Conservation (phyloP, 2,329 filamentous ascomycete species). For the Calonectria honghensis region DNA sequence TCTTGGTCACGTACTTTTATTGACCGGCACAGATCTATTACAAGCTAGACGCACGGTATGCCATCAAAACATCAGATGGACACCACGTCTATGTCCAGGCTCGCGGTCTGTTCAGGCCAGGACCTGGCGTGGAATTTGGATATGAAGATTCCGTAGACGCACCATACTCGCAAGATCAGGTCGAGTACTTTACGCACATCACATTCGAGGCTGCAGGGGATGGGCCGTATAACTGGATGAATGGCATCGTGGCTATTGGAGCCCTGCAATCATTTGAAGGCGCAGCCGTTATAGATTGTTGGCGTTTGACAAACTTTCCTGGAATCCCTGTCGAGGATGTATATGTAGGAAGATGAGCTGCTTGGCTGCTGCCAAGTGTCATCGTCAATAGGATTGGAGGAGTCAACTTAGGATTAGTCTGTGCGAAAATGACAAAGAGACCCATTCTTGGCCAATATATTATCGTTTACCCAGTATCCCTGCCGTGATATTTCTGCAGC, state of each 20-base stretch:
- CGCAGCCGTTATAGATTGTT: slow-evolving; percentile 32
- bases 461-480: background rate
- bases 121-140: slow-evolving; percentile 17
- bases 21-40: slow-evolving; percentile 21
- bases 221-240: slow-evolving; percentile 39
- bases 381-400: background rate
- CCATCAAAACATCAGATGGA: slow-evolving; percentile 22
- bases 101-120: slow-evolving; percentile 23
- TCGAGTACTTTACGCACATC: slow-evolving; percentile 33
- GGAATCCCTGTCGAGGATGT: slow-evolving; percentile 17
- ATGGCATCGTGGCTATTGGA: slow-evolving; percentile 33
- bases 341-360: slow-evolving; percentile 23
- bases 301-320: slow-evolving; percentile 33
- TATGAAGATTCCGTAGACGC: slow-evolving; percentile 7
- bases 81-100: slow-evolving; percentile 30
- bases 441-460: background rate
- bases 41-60: slow-evolving; percentile 31
- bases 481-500: background rate
- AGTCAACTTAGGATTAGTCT: too few species aligned
- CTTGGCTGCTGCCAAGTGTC: background rate
- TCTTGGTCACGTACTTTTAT: background rate
- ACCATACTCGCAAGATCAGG: slow-evolving; percentile 28
- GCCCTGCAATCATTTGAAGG: slow-evolving; percentile 23
- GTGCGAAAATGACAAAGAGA: background rate
- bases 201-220: slow-evolving; percentile 30